Evolutionary conservation across 257 asterid species (phyloP).

Genomic region (Handroanthus guayacan): DNA sequence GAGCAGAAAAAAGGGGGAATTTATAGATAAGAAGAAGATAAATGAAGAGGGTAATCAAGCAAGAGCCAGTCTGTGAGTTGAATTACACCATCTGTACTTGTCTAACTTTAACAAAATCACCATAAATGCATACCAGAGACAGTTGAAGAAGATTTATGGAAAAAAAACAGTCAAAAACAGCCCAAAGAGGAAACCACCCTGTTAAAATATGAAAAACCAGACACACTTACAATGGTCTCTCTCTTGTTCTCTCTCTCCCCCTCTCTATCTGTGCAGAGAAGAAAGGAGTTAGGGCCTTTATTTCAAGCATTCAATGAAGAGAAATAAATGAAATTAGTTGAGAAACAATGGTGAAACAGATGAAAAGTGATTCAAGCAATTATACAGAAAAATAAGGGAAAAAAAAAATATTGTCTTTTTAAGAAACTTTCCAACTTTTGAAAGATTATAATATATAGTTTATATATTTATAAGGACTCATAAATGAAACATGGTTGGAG

Average conservation of each 20-base stretch:
- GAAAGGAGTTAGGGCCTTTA: slow-evolving; percentile 62
- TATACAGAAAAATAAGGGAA: slow-evolving; percentile 17
- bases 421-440: background rate
- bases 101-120: slow-evolving; percentile 51
- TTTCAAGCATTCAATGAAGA: slow-evolving; percentile 76
- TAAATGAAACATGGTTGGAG: slow-evolving; percentile 65
- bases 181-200: slow-evolving; percentile 40
- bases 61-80: slow-evolving; percentile 76
- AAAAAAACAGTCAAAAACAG: slow-evolving; percentile 26
- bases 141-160: slow-evolving; percentile 54
- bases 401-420: slow-evolving; percentile 8
- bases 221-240: slow-evolving; percentile 38
- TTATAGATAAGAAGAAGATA: slow-evolving; percentile 60
- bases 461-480: slow-evolving; percentile 44
- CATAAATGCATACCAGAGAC: slow-evolving; percentile 71
- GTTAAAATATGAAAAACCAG: slow-evolving; percentile 31
- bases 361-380: slow-evolving; percentile 32
- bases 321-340: slow-evolving; percentile 87
- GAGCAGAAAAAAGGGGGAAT: slow-evolving; percentile 40
- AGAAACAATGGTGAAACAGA: slow-evolving; percentile 47
- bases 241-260: slow-evolving; percentile 13
- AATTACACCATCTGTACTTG: slow-evolving; percentile 55
- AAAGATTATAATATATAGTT: slow-evolving; percentile 2
- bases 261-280: slow-evolving; percentile 27
- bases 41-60: slow-evolving; percentile 50